phyloP scores from a whole-genome alignment of 2,329 filamentous ascomycete genomes.

The Lizonia empirigonia region DNA sequence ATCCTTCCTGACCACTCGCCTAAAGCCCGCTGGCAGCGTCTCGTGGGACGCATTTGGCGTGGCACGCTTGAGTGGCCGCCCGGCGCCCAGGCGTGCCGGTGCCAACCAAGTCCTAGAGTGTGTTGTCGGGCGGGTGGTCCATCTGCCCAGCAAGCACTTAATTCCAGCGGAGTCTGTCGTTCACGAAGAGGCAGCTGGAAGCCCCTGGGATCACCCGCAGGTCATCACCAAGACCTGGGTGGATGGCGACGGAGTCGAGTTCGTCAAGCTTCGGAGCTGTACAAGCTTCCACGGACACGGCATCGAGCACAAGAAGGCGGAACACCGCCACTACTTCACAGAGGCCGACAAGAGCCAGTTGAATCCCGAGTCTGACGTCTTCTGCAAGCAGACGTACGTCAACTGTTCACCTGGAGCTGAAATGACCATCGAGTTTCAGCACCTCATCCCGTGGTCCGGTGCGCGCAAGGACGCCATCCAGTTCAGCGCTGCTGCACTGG shows the following conservation, averaged over 20 bases:
- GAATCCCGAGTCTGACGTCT: conserved; percentile 17
- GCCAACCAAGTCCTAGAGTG: not conserved
- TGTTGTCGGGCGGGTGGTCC: conserved; percentile 1
- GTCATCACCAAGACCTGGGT: conserved; percentile 17
- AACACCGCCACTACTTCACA: conserved; percentile 17
- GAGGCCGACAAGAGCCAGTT: conserved; percentile 14
- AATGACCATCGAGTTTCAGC: conserved; percentile 24
- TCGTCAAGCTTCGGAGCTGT: conserved; percentile 17
- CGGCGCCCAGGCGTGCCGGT: not conserved
- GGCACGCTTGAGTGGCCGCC: not conserved
- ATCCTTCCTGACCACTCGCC: not conserved
- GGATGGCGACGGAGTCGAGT: conserved; percentile 1
- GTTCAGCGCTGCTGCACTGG: conserved; percentile 11
- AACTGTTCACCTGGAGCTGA: conserved; percentile 19
- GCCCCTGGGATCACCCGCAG: conserved; percentile 10
- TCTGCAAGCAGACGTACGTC: conserved; percentile 26
- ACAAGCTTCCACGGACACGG: conserved; percentile 18
- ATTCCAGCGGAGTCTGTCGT: not conserved
- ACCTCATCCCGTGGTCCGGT: conserved; percentile 17
- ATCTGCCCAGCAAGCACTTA: not conserved
- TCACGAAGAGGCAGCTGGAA: not conserved
- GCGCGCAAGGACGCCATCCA: conserved; percentile 5
- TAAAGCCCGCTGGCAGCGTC: not conserved
- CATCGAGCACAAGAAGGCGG: not conserved
- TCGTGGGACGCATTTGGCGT: not conserved